These are phyloP conservation scores for Botrytis porri DNA, from an alignment of 2,329 filamentous ascomycete genomes.

Conservation along the genomic window DNA sequence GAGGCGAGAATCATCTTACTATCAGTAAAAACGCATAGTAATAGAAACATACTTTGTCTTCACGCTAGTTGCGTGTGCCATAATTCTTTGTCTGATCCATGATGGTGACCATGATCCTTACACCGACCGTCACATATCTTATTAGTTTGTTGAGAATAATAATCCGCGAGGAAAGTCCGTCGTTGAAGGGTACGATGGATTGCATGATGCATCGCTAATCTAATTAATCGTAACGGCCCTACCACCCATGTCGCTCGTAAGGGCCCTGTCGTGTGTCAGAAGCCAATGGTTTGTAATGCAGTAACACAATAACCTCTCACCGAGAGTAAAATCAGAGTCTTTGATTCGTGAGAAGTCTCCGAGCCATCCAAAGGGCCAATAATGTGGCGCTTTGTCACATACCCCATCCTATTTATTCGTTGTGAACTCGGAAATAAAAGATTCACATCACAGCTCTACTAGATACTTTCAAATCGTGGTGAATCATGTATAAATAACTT, in stretches of 20 bases:
- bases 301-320: neutral
- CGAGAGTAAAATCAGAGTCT: neutral
- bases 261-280: neutral
- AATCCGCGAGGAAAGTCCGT: neutral
- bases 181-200: neutral
- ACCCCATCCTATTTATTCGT: neutral
- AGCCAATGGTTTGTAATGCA: no score
- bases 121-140: no score
- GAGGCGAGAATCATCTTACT: neutral
- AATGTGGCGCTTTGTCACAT: neutral
- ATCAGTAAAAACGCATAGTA: neutral
- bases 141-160: no score
- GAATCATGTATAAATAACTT: neutral
- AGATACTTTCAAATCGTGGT: neutral
- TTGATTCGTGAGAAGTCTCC: neutral
- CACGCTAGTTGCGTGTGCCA: neutral
- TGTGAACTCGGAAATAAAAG: neutral
- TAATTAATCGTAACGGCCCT: neutral
- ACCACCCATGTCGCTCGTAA: neutral
- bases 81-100: neutral
- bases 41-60: neutral
- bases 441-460: neutral
- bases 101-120: neutral
- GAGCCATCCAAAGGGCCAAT: neutral
- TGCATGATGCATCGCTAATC: neutral